Evolutionary conservation across 108 stramenopile species (phyloP).

Genomic region (Halocafeteria seosinensis): DNA sequence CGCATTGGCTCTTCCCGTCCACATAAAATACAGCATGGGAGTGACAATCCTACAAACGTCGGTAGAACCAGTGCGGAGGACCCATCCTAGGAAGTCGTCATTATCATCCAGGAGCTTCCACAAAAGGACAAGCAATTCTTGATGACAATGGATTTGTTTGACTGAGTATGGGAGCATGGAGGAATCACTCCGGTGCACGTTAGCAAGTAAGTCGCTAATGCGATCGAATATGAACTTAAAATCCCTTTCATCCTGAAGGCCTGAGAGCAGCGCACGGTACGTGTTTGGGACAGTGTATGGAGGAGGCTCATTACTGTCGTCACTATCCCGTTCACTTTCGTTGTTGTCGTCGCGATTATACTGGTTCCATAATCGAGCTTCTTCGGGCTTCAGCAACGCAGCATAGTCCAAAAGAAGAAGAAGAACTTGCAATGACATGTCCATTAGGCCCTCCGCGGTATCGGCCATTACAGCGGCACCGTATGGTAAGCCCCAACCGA

Average conservation of each 20-base stretch:
- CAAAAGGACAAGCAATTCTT: constrained; percentile 77
- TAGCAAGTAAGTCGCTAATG: constrained; percentile 60
- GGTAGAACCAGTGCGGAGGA: constrained; percentile 50
- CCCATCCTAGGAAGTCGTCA: constrained; percentile 64
- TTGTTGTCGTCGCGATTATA: too few relatives aligned
- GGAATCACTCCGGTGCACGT: constrained; percentile 53
- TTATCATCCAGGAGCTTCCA: constrained; percentile 93
- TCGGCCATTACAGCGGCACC: constrained; percentile 36
- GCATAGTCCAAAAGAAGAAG: constrained; percentile 62
- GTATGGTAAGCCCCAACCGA: constrained; percentile 47
- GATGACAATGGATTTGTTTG: constrained; percentile 57
- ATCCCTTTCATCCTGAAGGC: constrained; percentile 49
- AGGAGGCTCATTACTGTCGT: neutral
- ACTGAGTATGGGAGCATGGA: constrained; percentile 54
- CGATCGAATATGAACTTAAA: constrained; percentile 61
- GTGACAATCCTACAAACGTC: constrained; percentile 57
- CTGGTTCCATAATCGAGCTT: too few relatives aligned
- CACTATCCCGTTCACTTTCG: neutral
- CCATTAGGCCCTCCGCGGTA: constrained; percentile 50
- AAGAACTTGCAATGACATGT: constrained; percentile 61
- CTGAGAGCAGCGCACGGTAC: constrained; percentile 57
- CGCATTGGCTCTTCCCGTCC: constrained; percentile 59
- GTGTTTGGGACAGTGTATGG: constrained; percentile 59
- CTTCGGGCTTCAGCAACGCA: neutral
- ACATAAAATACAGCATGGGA: constrained; percentile 79